Evolutionary conservation across 1,284 basidiomycete species (phyloP), one percentile per base, ranked within the genome.

Genomic region (Trametes versicolor): DNA sequence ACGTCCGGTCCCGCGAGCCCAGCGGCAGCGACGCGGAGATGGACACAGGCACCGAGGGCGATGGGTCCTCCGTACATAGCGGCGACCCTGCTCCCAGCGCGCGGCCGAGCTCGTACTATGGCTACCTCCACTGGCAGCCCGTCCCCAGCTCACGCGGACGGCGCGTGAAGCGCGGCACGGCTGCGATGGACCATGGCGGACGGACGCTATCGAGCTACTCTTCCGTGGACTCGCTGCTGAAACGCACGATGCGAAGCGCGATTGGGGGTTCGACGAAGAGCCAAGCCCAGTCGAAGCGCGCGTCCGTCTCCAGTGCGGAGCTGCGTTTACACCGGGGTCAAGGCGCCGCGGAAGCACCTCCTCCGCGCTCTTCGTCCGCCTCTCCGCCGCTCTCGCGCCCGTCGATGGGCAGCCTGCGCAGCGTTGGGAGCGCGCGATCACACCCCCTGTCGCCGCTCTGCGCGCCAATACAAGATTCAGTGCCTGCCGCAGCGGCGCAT

Each of bases 141-240:
- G 19, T 56, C 13, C 21, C 52, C 15, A 55, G 55, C 39, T 41
- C 58, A 19, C 56, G 56, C 25, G 62, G 51, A 6, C 27, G 55
- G 10, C 52, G 34, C 19, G 32, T 21, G 21, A 45, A 60, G 27
- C 39, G 48, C 15, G 32, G 39, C 27, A 23, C 41, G 12, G 25
- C 43, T 3, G 25, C 50, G 19, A 21, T n/a, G 32, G 39, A 49
- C 47, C 37, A 62, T 60, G 19, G 62, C 27, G 54, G 57, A 1
- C 71, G 64, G 7, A 70, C 69, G 36, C 72, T 77, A 19, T 71
- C 69, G 4, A 73, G 67, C 58, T 76, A 76, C 60, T 70, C 75
- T 0, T 77, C 75, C 6, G 74, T 65, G 4, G 75, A 77, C 53
- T 77, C 75, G 3, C 64, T 75, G 4, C 60, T 73, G 10, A 61